Conservation (phyloP, 2,329 filamentous ascomycete genomes). For the Verticillium dahliae region DNA sequence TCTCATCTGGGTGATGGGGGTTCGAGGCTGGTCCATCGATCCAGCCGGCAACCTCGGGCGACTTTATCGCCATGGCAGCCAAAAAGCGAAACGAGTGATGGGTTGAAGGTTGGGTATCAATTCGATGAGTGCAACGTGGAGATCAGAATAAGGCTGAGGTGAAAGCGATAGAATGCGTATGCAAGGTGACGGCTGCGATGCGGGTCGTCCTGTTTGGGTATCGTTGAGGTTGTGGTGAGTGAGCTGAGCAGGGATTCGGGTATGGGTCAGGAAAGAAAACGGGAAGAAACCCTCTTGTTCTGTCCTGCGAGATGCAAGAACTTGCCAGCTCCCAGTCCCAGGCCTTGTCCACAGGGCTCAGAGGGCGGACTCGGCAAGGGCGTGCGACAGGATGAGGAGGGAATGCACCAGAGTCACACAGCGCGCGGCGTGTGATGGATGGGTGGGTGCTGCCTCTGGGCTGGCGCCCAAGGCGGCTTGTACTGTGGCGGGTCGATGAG, state of each 20-base stretch:
- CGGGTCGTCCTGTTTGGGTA: neutral
- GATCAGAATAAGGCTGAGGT: neutral
- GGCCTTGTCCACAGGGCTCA: too few relatives aligned
- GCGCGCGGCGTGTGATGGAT: neutral
- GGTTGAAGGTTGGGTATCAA: neutral
- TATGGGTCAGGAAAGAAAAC: neutral
- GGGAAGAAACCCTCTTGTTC: neutral
- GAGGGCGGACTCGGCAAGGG: neutral
- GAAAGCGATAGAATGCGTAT: neutral
- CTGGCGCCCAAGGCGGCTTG: neutral
- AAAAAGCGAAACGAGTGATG: neutral
- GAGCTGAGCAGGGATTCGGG: neutral
- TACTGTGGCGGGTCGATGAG: neutral
- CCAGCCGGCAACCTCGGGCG: constrained; percentile 4
- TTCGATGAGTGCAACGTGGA: neutral
- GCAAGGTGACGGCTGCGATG: neutral
- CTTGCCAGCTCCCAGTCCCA: neutral
- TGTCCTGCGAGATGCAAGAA: neutral
- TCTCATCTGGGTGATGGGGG: constrained; percentile 35
- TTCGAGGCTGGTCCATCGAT: constrained; percentile 3
- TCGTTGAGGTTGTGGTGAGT: neutral
- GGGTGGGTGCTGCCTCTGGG: constrained; percentile 1
- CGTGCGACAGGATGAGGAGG: neutral
- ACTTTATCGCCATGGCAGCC: constrained; percentile 6
- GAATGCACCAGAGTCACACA: neutral